Evolutionary conservation across 495 filamentous ascomycete species (phyloP).

Genomic region (Hypoxylon intermedium): DNA sequence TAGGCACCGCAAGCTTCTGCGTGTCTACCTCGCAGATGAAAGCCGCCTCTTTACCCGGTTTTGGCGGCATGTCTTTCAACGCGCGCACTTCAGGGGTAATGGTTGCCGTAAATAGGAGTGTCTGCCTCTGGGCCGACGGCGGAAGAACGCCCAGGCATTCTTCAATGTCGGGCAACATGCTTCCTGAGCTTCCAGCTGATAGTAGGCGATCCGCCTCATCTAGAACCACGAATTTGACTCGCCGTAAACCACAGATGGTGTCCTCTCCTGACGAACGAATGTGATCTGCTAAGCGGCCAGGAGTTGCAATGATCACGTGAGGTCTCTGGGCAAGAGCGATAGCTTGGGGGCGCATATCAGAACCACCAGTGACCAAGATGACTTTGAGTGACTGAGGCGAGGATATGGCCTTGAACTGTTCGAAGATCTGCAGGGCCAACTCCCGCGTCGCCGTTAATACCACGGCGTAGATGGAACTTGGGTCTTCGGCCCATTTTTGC

Average conservation of each 20-base stretch:
- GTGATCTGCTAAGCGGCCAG: slow-evolving; percentile 92
- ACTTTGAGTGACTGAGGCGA: slow-evolving; percentile 84
- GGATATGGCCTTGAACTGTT: slow-evolving; percentile 92
- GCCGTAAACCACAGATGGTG: slow-evolving; percentile 78
- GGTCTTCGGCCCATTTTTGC: slow-evolving; percentile 92
- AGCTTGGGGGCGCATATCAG: slow-evolving; percentile 91
- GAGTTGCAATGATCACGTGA: slow-evolving; percentile 93
- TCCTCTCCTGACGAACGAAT: slow-evolving; percentile 89
- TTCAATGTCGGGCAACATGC: slow-evolving; percentile 92
- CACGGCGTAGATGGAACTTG: slow-evolving; percentile 86
- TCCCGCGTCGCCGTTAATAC: slow-evolving; percentile 92
- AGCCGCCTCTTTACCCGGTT: slow-evolving; percentile 71
- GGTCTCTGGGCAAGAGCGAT: slow-evolving; percentile 79
- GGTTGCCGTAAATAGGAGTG: slow-evolving; percentile 93
- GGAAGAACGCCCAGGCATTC: slow-evolving; percentile 84
- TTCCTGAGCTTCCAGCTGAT: slow-evolving; percentile 69
- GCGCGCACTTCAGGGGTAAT: slow-evolving; percentile 90
- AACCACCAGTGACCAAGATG: slow-evolving; percentile 85
- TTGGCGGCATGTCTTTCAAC: slow-evolving; percentile 75
- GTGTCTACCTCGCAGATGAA: slow-evolving; percentile 89
- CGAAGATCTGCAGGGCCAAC: slow-evolving; percentile 92
- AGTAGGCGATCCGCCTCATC: slow-evolving; percentile 96
- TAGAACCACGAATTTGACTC: slow-evolving; percentile 84
- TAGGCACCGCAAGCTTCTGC: slow-evolving; percentile 74
- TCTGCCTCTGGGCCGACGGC: slow-evolving; percentile 67